Base-by-base conservation (phyloP, 2,329 filamentous ascomycete genomes). In the Xylaria sp. region DNA sequence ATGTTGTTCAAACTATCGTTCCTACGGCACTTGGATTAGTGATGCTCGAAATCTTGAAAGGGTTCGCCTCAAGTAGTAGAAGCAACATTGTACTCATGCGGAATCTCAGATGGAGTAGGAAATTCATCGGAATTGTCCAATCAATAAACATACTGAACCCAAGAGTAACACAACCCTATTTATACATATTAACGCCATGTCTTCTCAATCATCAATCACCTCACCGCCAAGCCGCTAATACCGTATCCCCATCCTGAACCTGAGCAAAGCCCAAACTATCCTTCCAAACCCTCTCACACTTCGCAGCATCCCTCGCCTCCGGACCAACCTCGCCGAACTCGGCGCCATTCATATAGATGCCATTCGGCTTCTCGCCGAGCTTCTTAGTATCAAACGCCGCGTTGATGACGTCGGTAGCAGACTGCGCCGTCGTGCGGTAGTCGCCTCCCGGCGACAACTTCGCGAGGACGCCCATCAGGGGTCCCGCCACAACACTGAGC, bases 321-420 rank as follows among this genome's bases (percentile, higher is more conserved):
- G 66, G 58, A 6, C 72, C 69, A 12, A 64, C 67, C 2, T 73
- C 70, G 2, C 45, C 32, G 25, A 69, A 52, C 12, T 61, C 64
- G 8, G 41, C 46, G 1, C 79, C 78, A 63, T 80, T 67, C 23
- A 80, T 63, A 63, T 80, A 79, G 12, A 77, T 15, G n/a, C 68
- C 78, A 50, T 80, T 78, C n/a, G 76, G 77, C 23, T 43, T 62
- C 64, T 72, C 69, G 6, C 75, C 76, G 0, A 76, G 41, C 5
- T 60, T 70, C 60, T 74, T 34, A 25, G 67, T 65, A 20, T 76
- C 74, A 36, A 79, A 76, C 1, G 75, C 75, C 1, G 78, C 75
- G 0, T 64, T 52, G 23, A 80, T 13, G 28, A 80, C 68, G 61
- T 80, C 75, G 7, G 34, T 63, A 7, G 77, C 79, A n/a, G 78